These are phyloP conservation scores for Logfia minima DNA, from an alignment of 129 eudicot species.

Conservation along the genomic window DNA sequence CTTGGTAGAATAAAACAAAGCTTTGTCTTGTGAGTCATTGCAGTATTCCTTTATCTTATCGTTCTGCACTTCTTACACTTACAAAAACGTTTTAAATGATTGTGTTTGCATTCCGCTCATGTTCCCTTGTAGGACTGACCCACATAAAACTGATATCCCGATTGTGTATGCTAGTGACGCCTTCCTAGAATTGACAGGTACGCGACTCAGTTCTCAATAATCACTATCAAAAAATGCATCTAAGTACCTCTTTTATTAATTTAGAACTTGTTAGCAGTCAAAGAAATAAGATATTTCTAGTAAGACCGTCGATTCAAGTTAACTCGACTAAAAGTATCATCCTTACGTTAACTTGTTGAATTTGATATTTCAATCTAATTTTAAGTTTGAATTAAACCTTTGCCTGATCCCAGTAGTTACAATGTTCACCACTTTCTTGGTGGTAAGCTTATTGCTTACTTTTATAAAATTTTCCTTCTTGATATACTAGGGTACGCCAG, in stretches of 20 bases:
- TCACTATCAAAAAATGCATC: neutral
- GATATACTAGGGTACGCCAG: conserved; percentile 61
- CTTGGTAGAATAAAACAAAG: conserved; percentile 98
- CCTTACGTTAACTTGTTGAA: no score
- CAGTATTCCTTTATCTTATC: conserved; percentile 12
- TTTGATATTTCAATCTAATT: neutral
- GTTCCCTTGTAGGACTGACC: conserved; percentile 61
- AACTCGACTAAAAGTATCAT: neutral
- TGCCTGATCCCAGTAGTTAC: conserved; percentile 1
- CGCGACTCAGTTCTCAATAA: neutral
- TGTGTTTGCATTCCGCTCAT: neutral
- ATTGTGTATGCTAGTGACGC: conserved; percentile 91
- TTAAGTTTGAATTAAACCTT: neutral
- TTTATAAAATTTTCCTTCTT: neutral
- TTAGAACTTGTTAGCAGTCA: neutral
- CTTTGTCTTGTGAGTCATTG: conserved; percentile 95
- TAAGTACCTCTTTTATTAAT: neutral
- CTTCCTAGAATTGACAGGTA: conserved; percentile 77
- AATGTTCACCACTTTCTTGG: neutral
- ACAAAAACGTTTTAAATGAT: neutral
- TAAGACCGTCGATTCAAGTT: neutral
- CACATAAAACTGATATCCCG: conserved; percentile 61
- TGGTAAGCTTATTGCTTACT: neutral
- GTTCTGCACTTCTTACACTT: conserved; percentile 11
- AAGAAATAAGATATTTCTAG: no score